Evolutionary conservation across 2,329 filamentous ascomycete species (phyloP), one percentile per base, ranked within the genome.

Genomic region (Tolypocladium endophyticum): DNA sequence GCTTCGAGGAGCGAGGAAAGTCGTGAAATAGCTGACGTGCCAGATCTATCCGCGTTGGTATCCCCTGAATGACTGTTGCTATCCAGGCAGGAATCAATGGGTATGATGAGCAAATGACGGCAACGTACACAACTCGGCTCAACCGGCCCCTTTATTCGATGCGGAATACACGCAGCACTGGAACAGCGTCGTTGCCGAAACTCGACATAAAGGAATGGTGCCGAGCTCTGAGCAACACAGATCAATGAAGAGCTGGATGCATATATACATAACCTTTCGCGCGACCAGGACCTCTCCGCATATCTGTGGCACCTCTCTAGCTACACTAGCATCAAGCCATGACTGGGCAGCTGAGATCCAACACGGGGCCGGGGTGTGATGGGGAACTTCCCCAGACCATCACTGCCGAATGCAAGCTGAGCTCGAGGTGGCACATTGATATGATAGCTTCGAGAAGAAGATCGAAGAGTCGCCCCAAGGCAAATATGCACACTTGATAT

Each of bases 1-100:
- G 67, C 63, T 4, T 62, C 63, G 53, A 60, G 55, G 20, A 43
- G 23, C 14, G 41, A 33, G 20, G 36, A 57, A n/a, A 28, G 47
- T n/a, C 12, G 43, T 25, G 7, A 23, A n/a, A n/a, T 5, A 23
- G 20, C 50, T 35, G 50, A 23, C 50, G 18, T 23, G 50, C 50
- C 30, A 20, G 30, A 35, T 7, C 28, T 20, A 2, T 53, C 50
- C 33, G 18, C 12, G 50, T 11, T 1, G 30, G 30, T 9, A 35
- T n/a, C 14, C 50, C 28, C 28, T n/a, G 4, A n/a, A 14, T 30
- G 47, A 5, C 11, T 52, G 47, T 30, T 20, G 25, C 30, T 8
- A 18, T 30, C 28, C 25, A 52, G 25, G 8, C 2, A 30, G 4
- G 28, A 8, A 30, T 20, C 28, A 33, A 11, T 12, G 47, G 6